Evolutionary conservation across 768 basidiomycete genomes (phyloP).

Genomic region (Lactarius sanguifluus): DNA sequence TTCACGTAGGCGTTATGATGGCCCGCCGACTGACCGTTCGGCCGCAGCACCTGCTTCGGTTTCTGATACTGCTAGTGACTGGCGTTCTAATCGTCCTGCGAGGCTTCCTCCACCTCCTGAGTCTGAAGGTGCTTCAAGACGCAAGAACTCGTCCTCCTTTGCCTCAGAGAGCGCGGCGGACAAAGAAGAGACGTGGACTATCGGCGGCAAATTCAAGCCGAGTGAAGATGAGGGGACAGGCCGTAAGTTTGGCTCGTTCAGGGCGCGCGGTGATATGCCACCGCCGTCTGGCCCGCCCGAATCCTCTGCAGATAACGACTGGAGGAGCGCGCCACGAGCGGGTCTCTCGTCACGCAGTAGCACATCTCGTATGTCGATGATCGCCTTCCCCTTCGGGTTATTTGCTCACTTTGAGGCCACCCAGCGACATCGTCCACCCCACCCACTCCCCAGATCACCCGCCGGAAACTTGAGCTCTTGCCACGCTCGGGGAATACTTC

Average conservation of each 20-base stretch:
- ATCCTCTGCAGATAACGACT: constrained; percentile 62
- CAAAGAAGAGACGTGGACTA: constrained; percentile 75
- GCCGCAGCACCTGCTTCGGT: constrained; percentile 46
- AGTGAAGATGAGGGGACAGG: constrained; percentile 38
- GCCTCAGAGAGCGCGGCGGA: constrained; percentile 61
- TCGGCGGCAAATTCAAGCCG: constrained; percentile 72
- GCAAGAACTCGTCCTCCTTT: constrained; percentile 57
- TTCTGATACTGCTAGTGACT: constrained; percentile 65
- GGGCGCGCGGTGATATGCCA: constrained; percentile 54
- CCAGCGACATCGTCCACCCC: constrained; percentile 72
- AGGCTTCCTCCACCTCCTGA: constrained; percentile 42
- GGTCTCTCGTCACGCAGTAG: constrained; percentile 42
- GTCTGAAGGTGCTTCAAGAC: constrained; percentile 45
- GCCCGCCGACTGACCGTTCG: constrained; percentile 44
- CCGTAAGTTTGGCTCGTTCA: constrained; percentile 32
- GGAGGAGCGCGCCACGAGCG: constrained; percentile 57
- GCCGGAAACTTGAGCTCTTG: constrained; percentile 81
- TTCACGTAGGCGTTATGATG: constrained; percentile 68
- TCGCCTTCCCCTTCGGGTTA: constrained; percentile 12
- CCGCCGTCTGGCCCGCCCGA: constrained; percentile 45
- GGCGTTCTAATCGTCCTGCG: constrained; percentile 59
- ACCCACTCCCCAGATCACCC: constrained; percentile 75
- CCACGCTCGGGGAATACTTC: constrained; percentile 74
- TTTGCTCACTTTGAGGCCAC: constrained; percentile 23
- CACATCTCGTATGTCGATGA: constrained; percentile 58